A percentile compares a stretch with the other conserved stretches of the same genome.
phyloP scores from a whole-genome alignment of 2,329 filamentous ascomycete genomes.

The Aspergillus udagawae region DNA sequence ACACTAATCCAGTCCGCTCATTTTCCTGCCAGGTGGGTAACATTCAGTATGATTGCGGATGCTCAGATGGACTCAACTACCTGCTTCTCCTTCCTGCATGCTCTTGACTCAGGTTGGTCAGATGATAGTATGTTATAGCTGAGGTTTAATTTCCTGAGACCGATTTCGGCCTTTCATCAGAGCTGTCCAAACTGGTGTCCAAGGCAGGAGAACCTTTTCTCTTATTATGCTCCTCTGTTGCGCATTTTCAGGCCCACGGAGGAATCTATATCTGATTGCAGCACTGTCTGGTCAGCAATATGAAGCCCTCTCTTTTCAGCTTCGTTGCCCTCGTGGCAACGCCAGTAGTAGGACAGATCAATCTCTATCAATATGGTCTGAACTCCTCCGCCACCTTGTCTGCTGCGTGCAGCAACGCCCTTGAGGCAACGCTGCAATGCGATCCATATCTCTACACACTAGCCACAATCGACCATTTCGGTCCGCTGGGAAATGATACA shows the following conservation, averaged over 20 bases:
- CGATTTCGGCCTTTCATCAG: neutral
- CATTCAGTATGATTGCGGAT: neutral
- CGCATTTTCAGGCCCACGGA: neutral
- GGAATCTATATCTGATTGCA: neutral
- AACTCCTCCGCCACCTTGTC: neutral
- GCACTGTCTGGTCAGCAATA: neutral
- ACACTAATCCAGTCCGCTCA: no score
- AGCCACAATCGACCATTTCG: neutral
- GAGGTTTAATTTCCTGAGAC: neutral
- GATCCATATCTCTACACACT: neutral
- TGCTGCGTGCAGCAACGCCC: neutral
- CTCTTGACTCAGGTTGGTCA: neutral
- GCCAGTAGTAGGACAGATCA: neutral
- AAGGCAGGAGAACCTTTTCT: neutral
- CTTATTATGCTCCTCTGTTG: neutral
- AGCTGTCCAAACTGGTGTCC: neutral
- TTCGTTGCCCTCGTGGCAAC: neutral
- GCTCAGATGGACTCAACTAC: no score
- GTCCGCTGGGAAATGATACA: neutral
- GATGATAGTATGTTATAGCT: neutral
- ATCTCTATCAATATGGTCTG: neutral
- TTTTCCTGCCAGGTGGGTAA: no score
- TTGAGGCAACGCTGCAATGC: neutral
- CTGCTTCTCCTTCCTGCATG: neutral
- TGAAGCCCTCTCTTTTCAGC: neutral